Conservation (phyloP, 176 grass and related monocot genomes). For the Carex littledalei region DNA sequence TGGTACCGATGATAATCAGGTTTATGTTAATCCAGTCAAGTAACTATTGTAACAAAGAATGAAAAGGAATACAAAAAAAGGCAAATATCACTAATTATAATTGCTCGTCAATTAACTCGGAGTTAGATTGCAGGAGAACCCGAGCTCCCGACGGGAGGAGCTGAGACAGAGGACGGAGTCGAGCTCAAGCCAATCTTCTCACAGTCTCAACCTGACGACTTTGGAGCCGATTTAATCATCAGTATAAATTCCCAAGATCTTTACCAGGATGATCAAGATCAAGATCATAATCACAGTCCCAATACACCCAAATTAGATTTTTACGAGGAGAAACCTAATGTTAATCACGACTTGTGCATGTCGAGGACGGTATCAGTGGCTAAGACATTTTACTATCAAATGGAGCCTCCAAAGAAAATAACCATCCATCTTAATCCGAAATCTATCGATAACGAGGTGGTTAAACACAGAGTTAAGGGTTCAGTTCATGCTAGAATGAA, state of each 20-base stretch:
- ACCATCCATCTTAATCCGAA: conserved; percentile 62
- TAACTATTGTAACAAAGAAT: neutral
- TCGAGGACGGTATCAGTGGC: conserved; percentile 37
- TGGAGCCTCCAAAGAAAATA: conserved; percentile 70
- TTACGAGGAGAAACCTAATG: conserved; percentile 65
- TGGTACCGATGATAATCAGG: neutral
- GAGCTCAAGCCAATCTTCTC: conserved; percentile 73
- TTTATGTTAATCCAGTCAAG: neutral
- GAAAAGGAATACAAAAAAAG: neutral
- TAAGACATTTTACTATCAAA: conserved; percentile 65
- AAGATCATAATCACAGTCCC: conserved; percentile 20
- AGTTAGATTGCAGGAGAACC: conserved; percentile 94
- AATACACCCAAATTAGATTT: conserved; percentile 27
- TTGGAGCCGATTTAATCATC: conserved; percentile 36
- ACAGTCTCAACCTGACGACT: conserved; percentile 70
- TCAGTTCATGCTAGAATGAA: conserved; percentile 1
- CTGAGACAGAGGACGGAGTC: conserved; percentile 28
- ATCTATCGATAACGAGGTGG: conserved; percentile 20
- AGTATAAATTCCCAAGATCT: conserved; percentile 7
- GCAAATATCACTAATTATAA: neutral
- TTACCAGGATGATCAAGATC: conserved; percentile 6
- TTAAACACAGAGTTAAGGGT: neutral
- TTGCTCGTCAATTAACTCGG: conserved; percentile 32
- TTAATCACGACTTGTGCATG: conserved; percentile 59
- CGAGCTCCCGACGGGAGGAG: conserved; percentile 38